Percentiles rank a stretch among this genome's conserved stretches.
phyloP scores from a whole-genome alignment of 2,329 filamentous ascomycete species.

The Thelonectria blattea region DNA sequence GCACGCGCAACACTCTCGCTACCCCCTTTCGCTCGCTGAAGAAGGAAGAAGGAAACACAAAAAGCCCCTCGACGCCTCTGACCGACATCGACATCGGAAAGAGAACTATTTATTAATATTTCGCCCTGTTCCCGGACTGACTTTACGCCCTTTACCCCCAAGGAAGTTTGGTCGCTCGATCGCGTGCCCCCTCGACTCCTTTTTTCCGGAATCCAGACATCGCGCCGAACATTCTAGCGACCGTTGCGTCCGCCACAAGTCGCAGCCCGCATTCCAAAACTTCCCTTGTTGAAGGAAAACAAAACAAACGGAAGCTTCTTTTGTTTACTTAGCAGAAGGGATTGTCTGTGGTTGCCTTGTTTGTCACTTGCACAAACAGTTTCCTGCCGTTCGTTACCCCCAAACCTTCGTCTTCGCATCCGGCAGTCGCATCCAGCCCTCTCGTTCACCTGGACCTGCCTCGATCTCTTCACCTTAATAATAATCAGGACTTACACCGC shows the following conservation, averaged over 20 bases:
- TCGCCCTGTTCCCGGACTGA: constrained; percentile 1
- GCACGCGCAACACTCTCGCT: background rate
- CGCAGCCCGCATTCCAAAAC: background rate
- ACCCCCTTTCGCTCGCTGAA: constrained; percentile 6
- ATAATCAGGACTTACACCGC: background rate
- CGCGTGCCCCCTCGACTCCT: constrained; percentile 5
- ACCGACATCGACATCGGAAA: background rate
- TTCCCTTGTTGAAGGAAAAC: background rate
- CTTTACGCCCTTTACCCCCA: background rate
- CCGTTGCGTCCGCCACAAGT: background rate
- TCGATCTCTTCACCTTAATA: constrained; percentile 4
- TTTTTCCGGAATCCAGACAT: background rate
- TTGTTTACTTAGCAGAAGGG: background rate
- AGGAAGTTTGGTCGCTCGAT: constrained; percentile 5
- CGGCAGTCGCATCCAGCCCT: constrained; percentile 8
- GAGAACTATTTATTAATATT: background rate
- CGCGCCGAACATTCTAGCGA: background rate
- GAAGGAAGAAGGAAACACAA: background rate
- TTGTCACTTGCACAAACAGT: background rate
- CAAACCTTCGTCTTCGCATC: constrained; percentile 6
- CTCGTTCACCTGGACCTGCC: constrained; percentile 14
- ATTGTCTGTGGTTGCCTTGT: background rate
- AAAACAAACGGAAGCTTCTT: no score
- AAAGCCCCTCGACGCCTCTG: background rate
- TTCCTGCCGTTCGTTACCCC: constrained; percentile 9